These are phyloP conservation scores for Chamaenerion angustifolium DNA, from an alignment of 345 rosid species.

Conservation along the genomic window DNA sequence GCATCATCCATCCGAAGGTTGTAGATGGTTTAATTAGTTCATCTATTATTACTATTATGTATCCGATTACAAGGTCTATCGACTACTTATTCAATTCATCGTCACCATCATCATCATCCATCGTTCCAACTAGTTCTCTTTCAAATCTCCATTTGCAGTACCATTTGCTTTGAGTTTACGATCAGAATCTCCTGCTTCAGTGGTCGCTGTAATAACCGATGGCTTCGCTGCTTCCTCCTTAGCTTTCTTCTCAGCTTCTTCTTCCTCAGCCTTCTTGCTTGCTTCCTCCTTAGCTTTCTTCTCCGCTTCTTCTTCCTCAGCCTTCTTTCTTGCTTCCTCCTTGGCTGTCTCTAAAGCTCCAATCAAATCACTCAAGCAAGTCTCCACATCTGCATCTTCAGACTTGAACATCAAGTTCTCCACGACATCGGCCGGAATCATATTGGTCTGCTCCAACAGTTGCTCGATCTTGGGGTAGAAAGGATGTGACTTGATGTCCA, in stretches of 20 bases:
- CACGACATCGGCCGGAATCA: slow-evolving; percentile 14
- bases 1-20: too few species aligned
- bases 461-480: slow-evolving; percentile 1
- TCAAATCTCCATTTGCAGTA: too few species aligned
- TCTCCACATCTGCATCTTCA: background rate
- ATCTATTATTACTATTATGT: too few species aligned
- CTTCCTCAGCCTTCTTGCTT: slow-evolving; percentile 1
- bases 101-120: too few species aligned
- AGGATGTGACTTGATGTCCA: slow-evolving; percentile 5
- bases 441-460: slow-evolving; percentile 5
- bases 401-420: slow-evolving; percentile 16
- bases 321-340: slow-evolving; percentile 3
- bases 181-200: too few species aligned
- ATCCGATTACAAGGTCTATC: too few species aligned
- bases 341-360: slow-evolving; percentile 4
- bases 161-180: too few species aligned
- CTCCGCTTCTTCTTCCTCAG: slow-evolving; percentile 1
- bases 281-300: slow-evolving; percentile 1
- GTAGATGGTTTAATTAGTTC: too few species aligned
- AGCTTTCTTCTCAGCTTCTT: slow-evolving; percentile 4
- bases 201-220: too few species aligned
- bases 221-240: too few species aligned
- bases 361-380: slow-evolving; percentile 7
- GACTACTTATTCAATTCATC: too few species aligned
- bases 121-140: too few species aligned